These are phyloP conservation scores for Kluyveromyces sp. DNA, from an alignment of 1,139 yeast genomes.

Conservation along the genomic window DNA sequence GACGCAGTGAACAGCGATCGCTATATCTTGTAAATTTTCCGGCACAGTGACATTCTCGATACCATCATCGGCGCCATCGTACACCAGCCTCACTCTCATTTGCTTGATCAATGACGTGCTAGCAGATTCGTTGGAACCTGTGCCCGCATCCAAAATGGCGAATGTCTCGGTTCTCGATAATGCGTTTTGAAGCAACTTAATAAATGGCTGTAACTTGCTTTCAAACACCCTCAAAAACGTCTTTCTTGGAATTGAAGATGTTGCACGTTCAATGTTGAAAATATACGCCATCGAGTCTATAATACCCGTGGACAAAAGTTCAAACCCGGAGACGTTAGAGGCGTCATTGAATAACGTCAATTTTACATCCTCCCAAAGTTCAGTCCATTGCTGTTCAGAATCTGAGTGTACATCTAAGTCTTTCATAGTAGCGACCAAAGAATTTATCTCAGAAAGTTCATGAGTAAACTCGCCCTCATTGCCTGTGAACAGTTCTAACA, in stretches of 20 bases:
- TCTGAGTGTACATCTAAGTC: constrained; percentile 15
- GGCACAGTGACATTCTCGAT: constrained; percentile 31
- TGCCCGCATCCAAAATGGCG: constrained; percentile 58
- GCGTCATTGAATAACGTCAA: constrained; percentile 30
- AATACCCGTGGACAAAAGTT: constrained; percentile 63
- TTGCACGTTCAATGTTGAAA: constrained; percentile 30
- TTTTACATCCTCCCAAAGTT: constrained; percentile 43
- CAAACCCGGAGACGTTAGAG: constrained; percentile 60
- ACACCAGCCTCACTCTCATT: constrained; percentile 47
- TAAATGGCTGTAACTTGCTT: constrained; percentile 37
- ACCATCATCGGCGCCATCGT: constrained; percentile 19
- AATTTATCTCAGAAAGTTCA: constrained; percentile 27
- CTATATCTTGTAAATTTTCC: constrained; percentile 36
- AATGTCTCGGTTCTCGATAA: constrained; percentile 71
- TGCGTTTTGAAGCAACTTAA: constrained; percentile 63
- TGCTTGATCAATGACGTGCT: constrained; percentile 70
- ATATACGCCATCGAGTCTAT: constrained; percentile 42
- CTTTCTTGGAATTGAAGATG: constrained; percentile 34
- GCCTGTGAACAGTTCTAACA: constrained; percentile 14
- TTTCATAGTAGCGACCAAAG: constrained; percentile 14
- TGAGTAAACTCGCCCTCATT: constrained; percentile 24
- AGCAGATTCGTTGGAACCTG: constrained; percentile 32
- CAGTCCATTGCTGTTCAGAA: constrained; percentile 38
- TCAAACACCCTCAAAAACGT: constrained; percentile 47
- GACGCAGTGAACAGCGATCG: constrained; percentile 78